Conservation (phyloP, 1,284 basidiomycete genomes). For the Xanthoconium separans region DNA sequence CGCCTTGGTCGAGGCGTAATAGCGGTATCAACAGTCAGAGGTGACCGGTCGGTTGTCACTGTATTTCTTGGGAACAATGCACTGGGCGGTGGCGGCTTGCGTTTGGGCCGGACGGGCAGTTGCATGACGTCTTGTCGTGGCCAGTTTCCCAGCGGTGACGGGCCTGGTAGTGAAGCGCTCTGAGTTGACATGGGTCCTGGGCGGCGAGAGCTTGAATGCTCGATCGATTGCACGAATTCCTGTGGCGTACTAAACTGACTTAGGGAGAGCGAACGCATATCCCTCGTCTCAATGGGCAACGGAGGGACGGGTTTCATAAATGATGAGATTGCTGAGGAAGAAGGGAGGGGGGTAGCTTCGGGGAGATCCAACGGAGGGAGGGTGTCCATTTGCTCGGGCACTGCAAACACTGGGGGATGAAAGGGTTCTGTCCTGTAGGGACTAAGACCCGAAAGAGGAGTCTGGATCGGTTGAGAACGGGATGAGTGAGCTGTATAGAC, state of each 20-base stretch:
- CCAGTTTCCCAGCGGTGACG: constrained; percentile 57
- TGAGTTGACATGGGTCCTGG: constrained; percentile 12
- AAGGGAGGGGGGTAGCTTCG: constrained; percentile 24
- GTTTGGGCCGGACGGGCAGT: constrained; percentile 34
- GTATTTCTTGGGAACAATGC: constrained; percentile 21
- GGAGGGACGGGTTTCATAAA: constrained; percentile 11
- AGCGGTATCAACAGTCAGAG: constrained; percentile 1
- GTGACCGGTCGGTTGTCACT: constrained; percentile 5
- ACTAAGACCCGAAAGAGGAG: constrained; percentile 39
- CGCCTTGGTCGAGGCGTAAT: constrained; percentile 35
- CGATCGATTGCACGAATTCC: constrained; percentile 16
- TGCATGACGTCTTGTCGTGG: constrained; percentile 49
- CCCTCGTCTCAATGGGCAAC: constrained; percentile 1
- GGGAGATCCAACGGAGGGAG: constrained; percentile 19
- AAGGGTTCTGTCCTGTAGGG: constrained; percentile 51
- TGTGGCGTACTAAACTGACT: constrained; percentile 7
- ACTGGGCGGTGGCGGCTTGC: constrained; percentile 27
- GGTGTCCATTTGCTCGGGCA: constrained; percentile 26
- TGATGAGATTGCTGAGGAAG: constrained; percentile 5
- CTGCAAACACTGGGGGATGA: constrained; percentile 23
- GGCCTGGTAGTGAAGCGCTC: constrained; percentile 29
- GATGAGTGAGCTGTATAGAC: constrained; percentile 42
- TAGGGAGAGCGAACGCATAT: constrained; percentile 9
- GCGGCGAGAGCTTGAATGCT: constrained; percentile 34
- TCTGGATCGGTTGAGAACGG: constrained; percentile 32